A percentile compares a stretch with the other conserved stretches of the same genome.
phyloP scores from a whole-genome alignment of 2,329 filamentous ascomycete genomes.

The Graphium sp. region DNA sequence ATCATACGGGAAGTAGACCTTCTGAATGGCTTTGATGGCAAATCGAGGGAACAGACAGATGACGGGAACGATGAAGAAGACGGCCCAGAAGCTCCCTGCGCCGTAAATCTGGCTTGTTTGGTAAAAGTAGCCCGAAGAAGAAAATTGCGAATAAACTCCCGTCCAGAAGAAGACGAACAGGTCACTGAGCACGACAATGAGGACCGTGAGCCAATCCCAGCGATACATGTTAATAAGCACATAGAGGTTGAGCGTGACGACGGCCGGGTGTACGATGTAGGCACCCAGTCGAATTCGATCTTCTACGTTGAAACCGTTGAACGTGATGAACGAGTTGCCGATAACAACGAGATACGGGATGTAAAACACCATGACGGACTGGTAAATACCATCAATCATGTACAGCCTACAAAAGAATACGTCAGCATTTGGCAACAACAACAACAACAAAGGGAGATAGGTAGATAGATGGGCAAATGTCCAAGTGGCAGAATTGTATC shows the following conservation, averaged over 20 bases:
- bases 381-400: constrained; percentile 89
- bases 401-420: constrained; percentile 45
- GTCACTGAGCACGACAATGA: constrained; percentile 69
- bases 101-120: constrained; percentile 68
- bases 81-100: constrained; percentile 73
- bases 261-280: constrained; percentile 69
- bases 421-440: constrained; percentile 11
- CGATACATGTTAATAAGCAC: constrained; percentile 92
- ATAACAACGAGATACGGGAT: constrained; percentile 72
- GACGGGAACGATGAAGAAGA: constrained; percentile 61
- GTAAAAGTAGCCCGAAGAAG: constrained; percentile 45
- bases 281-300: constrained; percentile 76
- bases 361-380: constrained; percentile 86
- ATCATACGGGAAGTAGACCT: constrained; percentile 84
- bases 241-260: constrained; percentile 84
- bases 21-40: constrained; percentile 71
- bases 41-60: constrained; percentile 82
- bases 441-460: too few relatives aligned
- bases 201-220: constrained; percentile 91
- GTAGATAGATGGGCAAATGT: too few relatives aligned
- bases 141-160: constrained; percentile 53
- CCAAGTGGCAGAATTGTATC: too few relatives aligned
- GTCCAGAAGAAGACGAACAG: constrained; percentile 93
- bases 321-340: constrained; percentile 49
- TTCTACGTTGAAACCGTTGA: constrained; percentile 57